phyloP scores from a whole-genome alignment of 2,329 filamentous ascomycete genomes.

The Penicillium rolfsii region DNA sequence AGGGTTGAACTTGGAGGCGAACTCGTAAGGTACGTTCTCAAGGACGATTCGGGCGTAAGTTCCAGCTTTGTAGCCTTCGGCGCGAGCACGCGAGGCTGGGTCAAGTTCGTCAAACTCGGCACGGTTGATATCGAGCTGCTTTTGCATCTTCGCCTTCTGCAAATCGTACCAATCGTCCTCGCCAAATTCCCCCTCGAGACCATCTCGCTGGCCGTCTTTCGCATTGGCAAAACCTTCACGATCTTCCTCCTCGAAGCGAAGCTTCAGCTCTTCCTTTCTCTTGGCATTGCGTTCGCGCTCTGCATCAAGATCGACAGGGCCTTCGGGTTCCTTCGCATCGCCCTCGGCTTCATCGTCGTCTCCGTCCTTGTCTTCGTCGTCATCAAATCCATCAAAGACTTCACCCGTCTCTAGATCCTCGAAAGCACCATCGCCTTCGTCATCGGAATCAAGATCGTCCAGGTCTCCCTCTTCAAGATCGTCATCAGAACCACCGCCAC shows the following conservation, averaged over 20 bases:
- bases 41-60: slow-evolving; percentile 92
- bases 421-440: slow-evolving; percentile 78
- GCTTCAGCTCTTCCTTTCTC: slow-evolving; percentile 89
- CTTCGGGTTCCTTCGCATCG: slow-evolving; percentile 46
- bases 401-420: slow-evolving; percentile 84
- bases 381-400: slow-evolving; percentile 45
- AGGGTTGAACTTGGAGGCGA: slow-evolving; percentile 79
- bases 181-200: slow-evolving; percentile 73
- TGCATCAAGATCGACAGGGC: slow-evolving; percentile 66
- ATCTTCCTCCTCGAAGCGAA: slow-evolving; percentile 96
- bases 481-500: slow-evolving; percentile 60
- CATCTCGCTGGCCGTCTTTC: slow-evolving; percentile 77
- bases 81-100: slow-evolving; percentile 75
- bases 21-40: slow-evolving; percentile 87
- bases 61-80: slow-evolving; percentile 89
- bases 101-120: slow-evolving; percentile 89
- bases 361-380: slow-evolving; percentile 27
- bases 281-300: slow-evolving; percentile 90
- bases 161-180: slow-evolving; percentile 99
- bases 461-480: slow-evolving; percentile 53
- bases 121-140: slow-evolving; percentile 95
- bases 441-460: slow-evolving; percentile 59
- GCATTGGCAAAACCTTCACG: slow-evolving; percentile 87
- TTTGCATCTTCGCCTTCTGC: slow-evolving; percentile 92
- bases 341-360: slow-evolving; percentile 58